Base-by-base conservation (phyloP, 805 yeast species). In the Cyberlindnera samutprakarnensis region DNA sequence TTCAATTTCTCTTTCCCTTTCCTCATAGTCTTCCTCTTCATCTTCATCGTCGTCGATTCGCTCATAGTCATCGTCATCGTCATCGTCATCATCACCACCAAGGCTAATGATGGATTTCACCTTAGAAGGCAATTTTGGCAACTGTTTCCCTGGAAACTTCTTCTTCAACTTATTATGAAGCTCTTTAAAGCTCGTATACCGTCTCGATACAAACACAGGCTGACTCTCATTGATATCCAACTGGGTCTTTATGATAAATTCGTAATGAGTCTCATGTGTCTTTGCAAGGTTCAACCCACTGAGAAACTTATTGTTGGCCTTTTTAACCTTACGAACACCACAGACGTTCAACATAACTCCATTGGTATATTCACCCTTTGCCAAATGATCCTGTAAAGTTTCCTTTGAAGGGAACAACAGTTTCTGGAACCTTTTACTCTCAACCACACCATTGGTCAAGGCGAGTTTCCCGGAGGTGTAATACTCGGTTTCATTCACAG, bases 121-220 rank as follows among this genome's bases (percentile, higher is more conserved):
- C 46, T 72, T 76, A 22, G 61, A 63, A 0, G 92, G 92, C 15
- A 82, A 48, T 9, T 54, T 59, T 4, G 79, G 75, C 14, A 82
- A 53, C 8, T 69, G 71, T 33, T 75, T 71, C 0, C 90, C 94
- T 0, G 96, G 94, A 44, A 72, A 82, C 28, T 57, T 59, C 24
- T 59, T 58, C 38, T 66, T 68, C 34, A 87, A 55, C n/a, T 51
- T 47, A 17, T 59, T 55, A 36, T 78, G 74, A 18, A 90, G 58
- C 7, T 57, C 59, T 37, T 65, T 68, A 53, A 90, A 90, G 13
- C 84, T 85, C 3, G 70, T 57, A 51, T 84, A 90, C 8, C 79
- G 57, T 35, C 86, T 65, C 0, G 75, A 64, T 0, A 81, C 70
- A 44, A 12, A 36, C 1, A 47, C 38, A 0, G 36, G 23, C 13